Conservation (phyloP, 768 basidiomycete species). For the Leccinum longicurvipes region DNA sequence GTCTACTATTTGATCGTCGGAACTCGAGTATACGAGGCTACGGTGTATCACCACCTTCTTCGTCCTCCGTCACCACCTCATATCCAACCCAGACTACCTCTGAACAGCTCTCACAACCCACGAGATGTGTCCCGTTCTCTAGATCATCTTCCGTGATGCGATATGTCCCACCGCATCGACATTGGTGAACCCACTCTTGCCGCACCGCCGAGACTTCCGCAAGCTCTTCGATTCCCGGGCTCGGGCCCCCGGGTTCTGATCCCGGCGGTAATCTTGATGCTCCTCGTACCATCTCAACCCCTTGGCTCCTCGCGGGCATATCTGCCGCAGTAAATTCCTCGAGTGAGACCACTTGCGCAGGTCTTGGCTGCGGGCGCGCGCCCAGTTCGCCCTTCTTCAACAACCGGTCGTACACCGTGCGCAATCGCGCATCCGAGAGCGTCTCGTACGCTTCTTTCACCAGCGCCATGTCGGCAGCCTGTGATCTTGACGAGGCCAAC, state of each 20-base stretch:
- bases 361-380: conserved; percentile 43
- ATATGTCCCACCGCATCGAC: conserved; percentile 75
- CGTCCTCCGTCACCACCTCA: conserved; percentile 43
- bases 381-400: conserved; percentile 6
- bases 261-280: neutral
- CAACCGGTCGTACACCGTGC: conserved; percentile 49
- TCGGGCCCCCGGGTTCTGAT: neutral
- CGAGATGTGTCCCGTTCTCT: conserved; percentile 68
- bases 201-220: conserved; percentile 26
- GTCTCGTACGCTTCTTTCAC: conserved; percentile 68
- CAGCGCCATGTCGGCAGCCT: conserved; percentile 44
- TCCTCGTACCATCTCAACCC: neutral
- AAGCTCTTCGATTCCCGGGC: neutral
- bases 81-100: conserved; percentile 87
- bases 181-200: conserved; percentile 52
- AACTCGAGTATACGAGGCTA: neutral
- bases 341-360: conserved; percentile 75
- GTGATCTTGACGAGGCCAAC: neutral
- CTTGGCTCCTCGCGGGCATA: neutral
- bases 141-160: conserved; percentile 53
- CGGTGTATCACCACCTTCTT: too few species aligned
- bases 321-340: conserved; percentile 52
- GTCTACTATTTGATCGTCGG: neutral
- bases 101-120: conserved; percentile 73
- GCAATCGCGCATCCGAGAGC: conserved; percentile 48